These are phyloP conservation scores for Cercospora sp. DNA, from an alignment of 2,329 filamentous ascomycete species.

Conservation along the genomic window DNA sequence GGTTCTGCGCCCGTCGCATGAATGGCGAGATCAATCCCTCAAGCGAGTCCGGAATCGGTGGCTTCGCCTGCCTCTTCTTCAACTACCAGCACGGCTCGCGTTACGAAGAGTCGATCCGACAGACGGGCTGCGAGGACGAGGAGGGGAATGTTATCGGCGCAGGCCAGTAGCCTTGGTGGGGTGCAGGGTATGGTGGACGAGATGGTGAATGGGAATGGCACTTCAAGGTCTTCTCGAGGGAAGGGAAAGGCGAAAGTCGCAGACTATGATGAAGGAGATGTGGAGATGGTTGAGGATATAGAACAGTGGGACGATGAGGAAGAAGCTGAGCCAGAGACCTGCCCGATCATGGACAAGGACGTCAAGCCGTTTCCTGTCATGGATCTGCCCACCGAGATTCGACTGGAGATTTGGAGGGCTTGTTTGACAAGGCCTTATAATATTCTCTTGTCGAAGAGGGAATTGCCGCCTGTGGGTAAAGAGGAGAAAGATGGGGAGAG, in stretches of 20 bases:
- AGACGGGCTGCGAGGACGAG: constrained; percentile 19
- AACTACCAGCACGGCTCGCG: constrained; percentile 12
- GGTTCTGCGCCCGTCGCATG: neutral
- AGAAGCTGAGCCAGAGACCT: constrained; percentile 12
- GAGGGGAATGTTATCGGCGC: constrained; percentile 20
- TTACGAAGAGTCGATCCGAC: constrained; percentile 22
- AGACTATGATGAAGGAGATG: constrained; percentile 1
- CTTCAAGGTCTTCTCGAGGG: neutral
- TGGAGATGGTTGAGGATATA: constrained; percentile 5
- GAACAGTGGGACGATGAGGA: neutral
- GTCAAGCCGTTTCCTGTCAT: constrained; percentile 42
- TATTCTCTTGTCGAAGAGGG: constrained; percentile 35
- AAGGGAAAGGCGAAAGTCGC: constrained; percentile 20
- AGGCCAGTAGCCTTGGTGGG: constrained; percentile 20
- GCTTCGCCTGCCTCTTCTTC: constrained; percentile 10
- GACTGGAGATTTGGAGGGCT: constrained; percentile 47
- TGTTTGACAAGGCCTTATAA: constrained; percentile 38
- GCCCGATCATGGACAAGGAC: constrained; percentile 30
- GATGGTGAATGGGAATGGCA: constrained; percentile 7
- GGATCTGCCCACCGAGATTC: constrained; percentile 49
- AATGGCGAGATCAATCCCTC: constrained; percentile 17
- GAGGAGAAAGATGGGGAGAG: constrained; percentile 4
- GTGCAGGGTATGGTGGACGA: constrained; percentile 24
- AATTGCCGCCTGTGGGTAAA: constrained; percentile 17
- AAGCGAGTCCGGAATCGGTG: neutral